Base-by-base conservation (phyloP, 441 rosid species). In the Eutrema salsugineum region DNA sequence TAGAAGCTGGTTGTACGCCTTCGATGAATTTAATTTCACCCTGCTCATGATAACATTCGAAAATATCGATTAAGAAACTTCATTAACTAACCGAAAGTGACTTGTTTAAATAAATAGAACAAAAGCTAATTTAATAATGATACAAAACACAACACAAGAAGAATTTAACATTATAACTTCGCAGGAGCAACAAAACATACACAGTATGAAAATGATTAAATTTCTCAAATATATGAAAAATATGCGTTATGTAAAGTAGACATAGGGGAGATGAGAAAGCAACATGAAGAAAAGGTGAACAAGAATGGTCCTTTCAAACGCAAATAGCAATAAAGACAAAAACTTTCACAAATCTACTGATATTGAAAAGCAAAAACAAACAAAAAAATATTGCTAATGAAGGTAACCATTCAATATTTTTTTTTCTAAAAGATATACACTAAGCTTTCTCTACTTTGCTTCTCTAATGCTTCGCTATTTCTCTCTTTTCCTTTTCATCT, bases 1-100 rank as follows among this genome's bases (percentile, higher is more conserved):
- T 72, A 64, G 97, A 89, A 55, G 97, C 85, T 4, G 90, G 90
- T 74, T 82, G 89, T 28, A 88, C 81, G 24, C 86, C 80, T 73
- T 87, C 75, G 1, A 80, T 64, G 17, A 85, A 83, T 78, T 84
- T 91, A 35, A 89, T 63, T 61, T 93, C 98, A 17, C 86, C 94
- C 97, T 93, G 89, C 32, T 66, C 76, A 66, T 64, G 51, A 27
- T 1, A 14, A 67, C 68, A 72, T 19, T 32, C 51, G 47, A 50
- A 24, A 70, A 51, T 64, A 47, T 57, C 30, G 14, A 19, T 48
- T 60, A 16, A 70, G 2, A 20, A 53, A 40, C 16, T 51, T 20
- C n/a, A 48, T 60, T 8, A 20, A 6, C 35, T n/a, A 28, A 43
- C 19, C 6, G 10, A 16, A 28, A 20, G 33, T 59, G 33, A 15